Evolutionary conservation across 163 green algal species (phyloP).

Genomic region (Chlorella variabilis): DNA sequence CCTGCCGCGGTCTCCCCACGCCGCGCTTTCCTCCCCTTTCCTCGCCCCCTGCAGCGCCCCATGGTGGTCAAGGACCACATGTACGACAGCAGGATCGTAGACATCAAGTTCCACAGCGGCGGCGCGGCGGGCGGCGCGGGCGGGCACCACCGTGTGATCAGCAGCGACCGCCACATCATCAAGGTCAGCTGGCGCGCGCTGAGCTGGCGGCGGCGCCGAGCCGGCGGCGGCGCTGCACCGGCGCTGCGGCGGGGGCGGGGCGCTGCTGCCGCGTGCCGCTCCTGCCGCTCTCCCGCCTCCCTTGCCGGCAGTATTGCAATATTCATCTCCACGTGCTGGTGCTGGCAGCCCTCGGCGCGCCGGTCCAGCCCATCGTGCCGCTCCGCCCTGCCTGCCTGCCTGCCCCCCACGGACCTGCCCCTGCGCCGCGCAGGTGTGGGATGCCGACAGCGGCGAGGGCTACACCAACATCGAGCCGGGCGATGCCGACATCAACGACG

Average conservation of each 20-base stretch:
- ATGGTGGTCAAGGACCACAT: constrained; percentile 96
- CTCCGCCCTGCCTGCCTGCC: background rate
- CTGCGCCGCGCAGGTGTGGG: constrained; percentile 64
- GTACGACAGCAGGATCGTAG: constrained; percentile 86
- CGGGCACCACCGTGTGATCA: constrained; percentile 70
- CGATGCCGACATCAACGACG: constrained; percentile 91
- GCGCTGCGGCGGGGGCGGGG: background rate
- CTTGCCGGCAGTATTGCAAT: no score
- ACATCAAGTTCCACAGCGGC: constrained; percentile 93
- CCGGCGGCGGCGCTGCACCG: no score
- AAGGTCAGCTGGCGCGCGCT: constrained; percentile 69
- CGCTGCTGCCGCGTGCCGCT: background rate
- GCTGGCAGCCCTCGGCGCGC: background rate
- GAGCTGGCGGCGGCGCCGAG: background rate
- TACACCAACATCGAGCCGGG: constrained; percentile 88
- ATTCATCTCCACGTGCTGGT: background rate
- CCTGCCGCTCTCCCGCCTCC: background rate
- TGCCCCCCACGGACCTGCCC: background rate
- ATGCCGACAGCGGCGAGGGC: constrained; percentile 65
- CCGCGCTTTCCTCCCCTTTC: no score
- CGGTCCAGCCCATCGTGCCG: background rate
- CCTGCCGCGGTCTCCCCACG: no score
- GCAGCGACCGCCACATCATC: constrained; percentile 90
- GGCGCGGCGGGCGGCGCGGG: constrained; percentile 3
- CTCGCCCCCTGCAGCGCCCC: constrained; percentile 59